Evolutionary conservation across 1,139 yeast species (phyloP).

Genomic region (Candida glucosophila): DNA sequence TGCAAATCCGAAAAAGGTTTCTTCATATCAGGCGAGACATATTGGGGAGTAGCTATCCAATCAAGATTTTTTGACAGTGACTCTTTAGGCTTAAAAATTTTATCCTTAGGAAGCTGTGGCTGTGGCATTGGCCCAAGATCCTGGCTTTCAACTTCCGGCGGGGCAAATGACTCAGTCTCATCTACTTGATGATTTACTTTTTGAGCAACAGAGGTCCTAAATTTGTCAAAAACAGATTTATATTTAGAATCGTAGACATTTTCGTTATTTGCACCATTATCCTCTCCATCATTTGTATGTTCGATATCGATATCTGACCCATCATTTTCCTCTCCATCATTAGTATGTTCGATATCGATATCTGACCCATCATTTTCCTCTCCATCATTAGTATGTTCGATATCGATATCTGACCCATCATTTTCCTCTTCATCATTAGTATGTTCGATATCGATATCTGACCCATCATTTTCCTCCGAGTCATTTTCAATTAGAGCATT

Average conservation of each 20-base stretch:
- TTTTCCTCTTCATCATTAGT: conserved; percentile 5
- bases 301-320: no score
- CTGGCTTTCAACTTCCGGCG: conserved; percentile 25
- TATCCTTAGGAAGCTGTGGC: conserved; percentile 55
- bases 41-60: conserved; percentile 65
- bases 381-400: conserved; percentile 3
- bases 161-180: conserved; percentile 8
- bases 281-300: conserved; percentile 5
- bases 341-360: neutral
- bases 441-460: neutral
- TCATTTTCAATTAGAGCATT: no score
- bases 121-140: conserved; percentile 79
- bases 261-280: conserved; percentile 8
- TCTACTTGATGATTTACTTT: conserved; percentile 2
- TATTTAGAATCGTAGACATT: conserved; percentile 22
- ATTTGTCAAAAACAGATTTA: conserved; percentile 19
- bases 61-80: conserved; percentile 36
- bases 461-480: no score
- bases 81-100: conserved; percentile 27
- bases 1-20: conserved; percentile 36
- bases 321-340: no score
- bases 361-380: no score
- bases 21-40: conserved; percentile 36
- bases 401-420: no score
- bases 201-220: conserved; percentile 12